These are phyloP conservation scores for Silene uniflora DNA, from an alignment of 148 eudicot genomes.

Conservation along the genomic window DNA sequence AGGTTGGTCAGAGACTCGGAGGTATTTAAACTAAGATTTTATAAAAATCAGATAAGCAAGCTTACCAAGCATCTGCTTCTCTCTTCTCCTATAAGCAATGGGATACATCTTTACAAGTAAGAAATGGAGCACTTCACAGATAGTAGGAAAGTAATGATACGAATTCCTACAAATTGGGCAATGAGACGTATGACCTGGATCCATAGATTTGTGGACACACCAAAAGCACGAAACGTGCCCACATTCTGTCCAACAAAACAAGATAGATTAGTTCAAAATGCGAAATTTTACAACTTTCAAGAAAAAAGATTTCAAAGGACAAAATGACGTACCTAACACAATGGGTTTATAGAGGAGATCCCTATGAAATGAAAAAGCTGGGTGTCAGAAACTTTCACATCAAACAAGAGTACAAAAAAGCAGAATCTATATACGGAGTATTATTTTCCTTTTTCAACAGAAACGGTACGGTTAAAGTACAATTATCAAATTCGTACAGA, in stretches of 20 bases:
- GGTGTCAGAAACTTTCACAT: conserved; percentile 15
- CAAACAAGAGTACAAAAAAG: background rate
- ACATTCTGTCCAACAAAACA: conserved; percentile 51
- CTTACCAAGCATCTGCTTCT: conserved; percentile 60
- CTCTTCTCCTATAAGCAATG: conserved; percentile 59
- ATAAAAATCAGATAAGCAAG: background rate
- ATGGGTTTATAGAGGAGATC: conserved; percentile 75
- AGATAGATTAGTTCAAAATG: conserved; percentile 8
- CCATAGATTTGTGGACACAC: conserved; percentile 74
- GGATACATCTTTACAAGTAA: conserved; percentile 73
- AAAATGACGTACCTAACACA: conserved; percentile 45
- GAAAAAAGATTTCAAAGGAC: background rate
- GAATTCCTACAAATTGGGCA: conserved; percentile 75
- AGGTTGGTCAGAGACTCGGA: background rate
- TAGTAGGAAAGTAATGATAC: conserved; percentile 67
- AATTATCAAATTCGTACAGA: background rate
- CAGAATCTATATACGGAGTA: background rate
- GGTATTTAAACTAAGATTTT: background rate
- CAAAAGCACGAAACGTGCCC: conserved; percentile 86
- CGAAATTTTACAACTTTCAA: background rate
- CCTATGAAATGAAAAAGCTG: conserved; percentile 35
- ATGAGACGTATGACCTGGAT: conserved; percentile 39
- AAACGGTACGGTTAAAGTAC: background rate
- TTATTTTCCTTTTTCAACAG: background rate
- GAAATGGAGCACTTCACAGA: conserved; percentile 66